Evolutionary conservation across 306 rosid species (phyloP).

Genomic region (Canavalia ensiformis): DNA sequence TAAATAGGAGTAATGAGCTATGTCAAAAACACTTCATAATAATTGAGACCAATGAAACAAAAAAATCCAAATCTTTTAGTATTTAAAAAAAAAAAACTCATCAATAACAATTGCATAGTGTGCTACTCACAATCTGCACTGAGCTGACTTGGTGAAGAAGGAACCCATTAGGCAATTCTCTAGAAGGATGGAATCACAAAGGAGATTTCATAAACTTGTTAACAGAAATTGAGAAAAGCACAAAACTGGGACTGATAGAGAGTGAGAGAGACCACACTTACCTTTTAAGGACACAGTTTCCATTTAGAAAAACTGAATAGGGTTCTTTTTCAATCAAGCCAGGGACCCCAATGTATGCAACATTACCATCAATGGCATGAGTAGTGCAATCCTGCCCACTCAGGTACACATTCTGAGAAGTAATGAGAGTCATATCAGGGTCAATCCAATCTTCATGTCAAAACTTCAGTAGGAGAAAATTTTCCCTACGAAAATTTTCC

Average conservation of each 20-base stretch:
- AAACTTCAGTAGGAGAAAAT: too few relatives aligned
- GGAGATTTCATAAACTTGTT: conserved; percentile 14
- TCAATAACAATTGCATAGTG: background rate
- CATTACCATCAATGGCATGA: conserved; percentile 40
- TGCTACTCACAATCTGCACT: conserved; percentile 58
- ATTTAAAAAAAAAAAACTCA: background rate
- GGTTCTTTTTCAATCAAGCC: conserved; percentile 36
- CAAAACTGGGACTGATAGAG: background rate
- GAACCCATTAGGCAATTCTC: conserved; percentile 60
- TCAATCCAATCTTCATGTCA: conserved; percentile 5
- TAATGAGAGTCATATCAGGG: background rate
- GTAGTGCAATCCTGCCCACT: conserved; percentile 61
- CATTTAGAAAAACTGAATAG: conserved; percentile 46
- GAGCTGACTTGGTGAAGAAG: conserved; percentile 69
- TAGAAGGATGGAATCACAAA: conserved; percentile 26
- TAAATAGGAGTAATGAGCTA: background rate
- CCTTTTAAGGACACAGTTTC: conserved; percentile 50
- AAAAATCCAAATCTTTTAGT: background rate
- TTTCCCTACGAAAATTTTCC: background rate
- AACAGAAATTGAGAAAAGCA: background rate
- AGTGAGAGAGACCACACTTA: conserved; percentile 18
- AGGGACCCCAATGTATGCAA: conserved; percentile 60
- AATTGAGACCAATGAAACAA: background rate
- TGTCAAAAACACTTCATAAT: background rate
- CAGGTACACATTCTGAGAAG: conserved; percentile 63